These are phyloP conservation scores for Rosa rugosa DNA, from an alignment of 306 rosid genomes.

Conservation along the genomic window DNA sequence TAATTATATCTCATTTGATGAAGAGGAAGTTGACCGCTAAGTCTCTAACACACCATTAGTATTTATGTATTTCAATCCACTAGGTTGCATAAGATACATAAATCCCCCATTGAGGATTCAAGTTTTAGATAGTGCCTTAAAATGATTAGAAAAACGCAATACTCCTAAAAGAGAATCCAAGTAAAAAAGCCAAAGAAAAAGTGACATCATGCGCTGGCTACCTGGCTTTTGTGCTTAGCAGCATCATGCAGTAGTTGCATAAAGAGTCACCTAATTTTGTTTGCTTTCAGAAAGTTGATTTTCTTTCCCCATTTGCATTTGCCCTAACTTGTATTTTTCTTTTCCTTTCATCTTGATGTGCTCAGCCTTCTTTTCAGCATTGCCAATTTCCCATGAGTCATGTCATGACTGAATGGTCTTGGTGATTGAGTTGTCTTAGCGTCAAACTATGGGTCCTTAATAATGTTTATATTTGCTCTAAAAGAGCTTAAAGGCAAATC, in stretches of 20 bases:
- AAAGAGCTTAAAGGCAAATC: neutral
- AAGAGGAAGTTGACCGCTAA: neutral
- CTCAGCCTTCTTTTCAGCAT: neutral
- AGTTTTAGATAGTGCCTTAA: neutral
- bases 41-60: neutral
- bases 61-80: neutral
- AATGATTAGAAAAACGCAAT: neutral
- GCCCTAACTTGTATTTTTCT: neutral
- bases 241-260: neutral
- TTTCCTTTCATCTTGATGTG: conserved; percentile 7
- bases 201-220: no score
- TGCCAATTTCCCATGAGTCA: neutral
- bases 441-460: neutral
- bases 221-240: conserved; percentile 12
- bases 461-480: neutral
- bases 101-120: neutral
- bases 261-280: neutral
- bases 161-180: neutral
- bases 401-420: neutral
- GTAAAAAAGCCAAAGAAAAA: neutral
- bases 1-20: neutral
- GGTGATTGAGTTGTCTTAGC: neutral
- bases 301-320: neutral
- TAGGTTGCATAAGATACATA: neutral
- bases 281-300: conserved; percentile 16